phyloP scores from a whole-genome alignment of 306 rosid genomes.

The Cicer chorassanicum region DNA sequence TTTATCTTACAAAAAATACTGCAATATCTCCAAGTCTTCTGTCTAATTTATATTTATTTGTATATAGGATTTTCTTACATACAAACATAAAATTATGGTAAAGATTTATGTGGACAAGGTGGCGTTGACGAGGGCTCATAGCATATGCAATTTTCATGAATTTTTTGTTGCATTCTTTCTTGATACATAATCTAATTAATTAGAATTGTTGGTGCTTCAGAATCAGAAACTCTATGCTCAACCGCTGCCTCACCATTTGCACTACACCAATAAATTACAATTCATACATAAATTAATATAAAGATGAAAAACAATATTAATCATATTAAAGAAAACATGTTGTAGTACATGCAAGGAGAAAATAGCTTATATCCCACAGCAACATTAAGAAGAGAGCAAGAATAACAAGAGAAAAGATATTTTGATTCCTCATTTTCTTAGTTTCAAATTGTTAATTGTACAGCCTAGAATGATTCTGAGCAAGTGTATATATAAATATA shows the following conservation, averaged over 20 bases:
- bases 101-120: background rate
- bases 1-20: no score
- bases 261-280: background rate
- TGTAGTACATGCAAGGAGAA: background rate
- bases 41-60: no score
- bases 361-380: background rate
- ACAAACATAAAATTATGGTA: no score
- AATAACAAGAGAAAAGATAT: background rate
- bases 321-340: background rate
- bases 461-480: background rate
- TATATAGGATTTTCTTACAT: background rate
- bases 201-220: background rate
- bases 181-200: background rate
- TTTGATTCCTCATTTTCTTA: slow-evolving; percentile 2
- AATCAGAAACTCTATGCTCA: background rate
- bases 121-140: background rate
- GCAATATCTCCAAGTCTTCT: no score
- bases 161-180: background rate
- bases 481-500: background rate
- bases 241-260: background rate
- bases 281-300: background rate
- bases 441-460: background rate
- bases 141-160: background rate
- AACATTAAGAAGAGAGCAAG: background rate
- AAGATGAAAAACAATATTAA: background rate